phyloP scores from a whole-genome alignment of 2,329 filamentous ascomycete genomes.

The Cercospora sp. region DNA sequence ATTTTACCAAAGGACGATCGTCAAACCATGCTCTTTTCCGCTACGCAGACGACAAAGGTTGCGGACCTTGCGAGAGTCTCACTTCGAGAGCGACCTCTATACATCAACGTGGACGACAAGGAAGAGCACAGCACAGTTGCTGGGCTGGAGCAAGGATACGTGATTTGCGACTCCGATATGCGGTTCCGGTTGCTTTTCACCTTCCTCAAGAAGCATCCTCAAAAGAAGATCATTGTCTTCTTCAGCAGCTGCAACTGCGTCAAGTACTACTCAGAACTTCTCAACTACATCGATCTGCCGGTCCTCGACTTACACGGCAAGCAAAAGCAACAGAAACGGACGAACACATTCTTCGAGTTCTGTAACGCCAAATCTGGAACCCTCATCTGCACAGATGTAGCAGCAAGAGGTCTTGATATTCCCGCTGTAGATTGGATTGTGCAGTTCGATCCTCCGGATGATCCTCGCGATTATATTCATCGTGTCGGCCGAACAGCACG shows the following conservation, averaged over 20 bases:
- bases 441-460: slow-evolving; percentile 75
- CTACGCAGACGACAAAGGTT: slow-evolving; percentile 97
- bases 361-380: slow-evolving; percentile 81
- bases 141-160: slow-evolving; percentile 92
- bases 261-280: slow-evolving; percentile 90
- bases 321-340: slow-evolving; percentile 98
- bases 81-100: slow-evolving; percentile 82
- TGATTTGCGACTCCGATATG: slow-evolving; percentile 89
- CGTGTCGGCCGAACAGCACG: slow-evolving; percentile 92
- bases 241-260: slow-evolving; percentile 80
- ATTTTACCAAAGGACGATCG: slow-evolving; percentile 83
- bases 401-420: slow-evolving; percentile 91
- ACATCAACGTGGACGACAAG: slow-evolving; percentile 93
- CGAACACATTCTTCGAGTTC: slow-evolving; percentile 98
- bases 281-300: slow-evolving; percentile 96
- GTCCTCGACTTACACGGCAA: slow-evolving; percentile 88
- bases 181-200: slow-evolving; percentile 92
- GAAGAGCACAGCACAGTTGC: slow-evolving; percentile 91
- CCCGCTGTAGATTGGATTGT: slow-evolving; percentile 95
- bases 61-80: slow-evolving; percentile 96
- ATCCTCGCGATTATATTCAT: slow-evolving; percentile 79
- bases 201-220: slow-evolving; percentile 85
- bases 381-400: slow-evolving; percentile 94
- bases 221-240: slow-evolving; percentile 98
- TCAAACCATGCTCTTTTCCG: slow-evolving; percentile 98